phyloP scores from a whole-genome alignment of 2,329 filamentous ascomycete species.

The Aureobasidium sp. region DNA sequence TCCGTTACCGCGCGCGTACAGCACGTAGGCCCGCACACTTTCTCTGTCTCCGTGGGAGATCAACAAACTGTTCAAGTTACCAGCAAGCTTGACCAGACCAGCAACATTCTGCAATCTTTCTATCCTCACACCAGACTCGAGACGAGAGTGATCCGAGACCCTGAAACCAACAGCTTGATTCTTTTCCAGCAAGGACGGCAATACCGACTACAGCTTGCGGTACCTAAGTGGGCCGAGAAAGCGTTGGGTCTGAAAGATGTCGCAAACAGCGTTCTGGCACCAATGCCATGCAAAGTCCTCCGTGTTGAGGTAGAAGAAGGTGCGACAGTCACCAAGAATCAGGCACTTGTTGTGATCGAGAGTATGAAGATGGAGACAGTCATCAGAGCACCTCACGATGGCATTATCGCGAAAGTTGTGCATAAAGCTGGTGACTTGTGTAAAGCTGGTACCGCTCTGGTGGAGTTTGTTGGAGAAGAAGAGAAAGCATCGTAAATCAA shows the following conservation, averaged over 20 bases:
- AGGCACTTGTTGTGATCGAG: constrained; percentile 68
- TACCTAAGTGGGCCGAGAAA: constrained; percentile 77
- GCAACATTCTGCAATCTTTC: constrained; percentile 60
- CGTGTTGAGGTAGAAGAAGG: constrained; percentile 82
- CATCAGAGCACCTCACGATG: constrained; percentile 44
- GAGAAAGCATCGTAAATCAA: neutral
- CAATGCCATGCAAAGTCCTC: constrained; percentile 96
- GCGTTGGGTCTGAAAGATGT: constrained; percentile 76
- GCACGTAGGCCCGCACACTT: constrained; percentile 44
- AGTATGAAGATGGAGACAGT: constrained; percentile 54
- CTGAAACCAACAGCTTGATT: constrained; percentile 45
- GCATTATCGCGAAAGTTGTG: constrained; percentile 42
- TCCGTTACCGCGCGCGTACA: constrained; percentile 30
- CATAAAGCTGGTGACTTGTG: constrained; percentile 41
- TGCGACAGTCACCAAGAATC: constrained; percentile 73
- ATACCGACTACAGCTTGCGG: constrained; percentile 48
- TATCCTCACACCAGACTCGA: constrained; percentile 75
- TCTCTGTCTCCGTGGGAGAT: constrained; percentile 43
- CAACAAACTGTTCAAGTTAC: constrained; percentile 35
- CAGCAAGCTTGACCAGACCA: constrained; percentile 39
- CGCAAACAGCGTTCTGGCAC: constrained; percentile 75
- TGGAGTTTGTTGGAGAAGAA: constrained; percentile 35
- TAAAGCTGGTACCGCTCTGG: constrained; percentile 42
- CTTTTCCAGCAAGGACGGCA: constrained; percentile 66
- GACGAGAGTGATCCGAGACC: constrained; percentile 65